phyloP scores from a whole-genome alignment of 352 stramenopile genomes.

The Phytophthora boehmeriae region DNA sequence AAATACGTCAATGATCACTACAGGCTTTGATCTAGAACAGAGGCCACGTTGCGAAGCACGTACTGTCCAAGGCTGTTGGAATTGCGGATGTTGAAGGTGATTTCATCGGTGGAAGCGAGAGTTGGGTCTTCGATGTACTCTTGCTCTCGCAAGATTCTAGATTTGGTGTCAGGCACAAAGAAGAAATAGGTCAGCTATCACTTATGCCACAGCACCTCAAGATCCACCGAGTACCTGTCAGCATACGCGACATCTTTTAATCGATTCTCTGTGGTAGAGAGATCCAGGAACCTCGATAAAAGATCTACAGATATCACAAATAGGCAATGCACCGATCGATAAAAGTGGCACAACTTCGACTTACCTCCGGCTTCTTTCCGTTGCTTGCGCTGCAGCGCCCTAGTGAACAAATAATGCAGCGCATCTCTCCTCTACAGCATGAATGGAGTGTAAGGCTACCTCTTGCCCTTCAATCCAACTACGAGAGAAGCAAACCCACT shows the following conservation, averaged over 20 bases:
- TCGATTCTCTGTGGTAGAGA: conserved; percentile 36
- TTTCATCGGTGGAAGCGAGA: conserved; percentile 35
- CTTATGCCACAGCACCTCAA: background rate
- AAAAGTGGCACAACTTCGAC: background rate
- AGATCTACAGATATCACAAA: conserved; percentile 22
- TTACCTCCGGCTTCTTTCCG: conserved; percentile 44
- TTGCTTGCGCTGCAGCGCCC: conserved; percentile 40
- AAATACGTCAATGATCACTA: background rate
- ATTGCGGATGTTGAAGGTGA: conserved; percentile 38
- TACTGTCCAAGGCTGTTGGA: conserved; percentile 50
- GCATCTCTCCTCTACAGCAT: conserved; percentile 44
- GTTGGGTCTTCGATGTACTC: conserved; percentile 51
- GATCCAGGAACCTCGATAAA: conserved; percentile 37
- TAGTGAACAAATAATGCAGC: conserved; percentile 53
- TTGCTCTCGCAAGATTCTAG: conserved; percentile 49
- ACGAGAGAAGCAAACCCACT: background rate
- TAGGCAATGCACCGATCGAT: background rate
- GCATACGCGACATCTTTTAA: conserved; percentile 38
- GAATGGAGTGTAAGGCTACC: background rate
- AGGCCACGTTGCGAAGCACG: conserved; percentile 3
- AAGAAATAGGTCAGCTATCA: background rate
- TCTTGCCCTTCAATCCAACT: background rate
- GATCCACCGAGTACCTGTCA: conserved; percentile 32
- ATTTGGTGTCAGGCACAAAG: background rate
- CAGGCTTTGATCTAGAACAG: too few relatives aligned